Evolutionary conservation across 371 early-diverging fungal genomes (phyloP), one percentile per base, ranked within the genome.

Genomic region (Massospora cicadina): DNA sequence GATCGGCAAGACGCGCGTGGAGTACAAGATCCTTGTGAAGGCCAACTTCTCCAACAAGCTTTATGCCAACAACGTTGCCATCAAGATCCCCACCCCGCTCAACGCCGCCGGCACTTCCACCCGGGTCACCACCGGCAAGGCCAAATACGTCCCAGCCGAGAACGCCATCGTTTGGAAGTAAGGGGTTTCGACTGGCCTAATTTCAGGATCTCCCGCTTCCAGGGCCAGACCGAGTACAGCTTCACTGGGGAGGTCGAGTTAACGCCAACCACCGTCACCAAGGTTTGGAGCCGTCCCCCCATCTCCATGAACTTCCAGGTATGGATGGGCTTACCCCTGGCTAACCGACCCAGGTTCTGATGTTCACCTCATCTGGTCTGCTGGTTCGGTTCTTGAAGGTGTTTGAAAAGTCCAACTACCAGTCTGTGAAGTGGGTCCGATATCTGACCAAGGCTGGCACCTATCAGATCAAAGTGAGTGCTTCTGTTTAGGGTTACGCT

Each of bases 381-480:
- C 76, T 89, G 69, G 93, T 93, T 25, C 79, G 90, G 68, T 93
- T 88, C 77, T 69, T 93, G 60, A 91, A 93, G 73, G 89, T 91
- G 29, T 90, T 91, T 76, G 93, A 93, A 68, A 89, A 89, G 78
- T 85, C 85, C 67, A 85, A 86, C 67, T 93, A 93, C 68, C 83
- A 87, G 64, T 85, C 84, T 68, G 90, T 90, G 53, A 90, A 90
- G 71, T 91, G 93, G 93, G 91, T 93, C n/a, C 75, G 93, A 67
- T 93, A 93, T 71, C 83, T 90, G 83, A 89, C 93, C 63, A 89
- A 88, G 65, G 90, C 90, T 21, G 92, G 92, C 10, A 82, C 83
- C 58, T 91, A 91, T 72, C 89, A 91, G 70, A 84, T 90, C 64
- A 76, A 88, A 75, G 85, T 85, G 78, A 79, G n/a, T n/a, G n/a